Conservation (phyloP, 768 basidiomycete genomes). For the Boletus coccyginus region DNA sequence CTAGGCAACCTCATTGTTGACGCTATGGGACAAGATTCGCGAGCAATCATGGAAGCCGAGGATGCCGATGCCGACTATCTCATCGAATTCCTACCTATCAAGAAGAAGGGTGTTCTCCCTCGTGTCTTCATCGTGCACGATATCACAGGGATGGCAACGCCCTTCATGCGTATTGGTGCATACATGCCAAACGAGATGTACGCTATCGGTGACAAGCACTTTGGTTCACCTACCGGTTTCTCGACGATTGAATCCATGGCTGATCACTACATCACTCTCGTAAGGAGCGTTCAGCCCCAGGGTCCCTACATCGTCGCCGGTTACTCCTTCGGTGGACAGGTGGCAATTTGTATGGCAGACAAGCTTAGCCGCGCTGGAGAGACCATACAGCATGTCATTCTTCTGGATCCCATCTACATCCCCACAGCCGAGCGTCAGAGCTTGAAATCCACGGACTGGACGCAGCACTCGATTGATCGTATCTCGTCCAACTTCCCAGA, state of each 20-base stretch:
- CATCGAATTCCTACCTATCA: conserved; percentile 29
- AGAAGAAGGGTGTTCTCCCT: conserved; percentile 29
- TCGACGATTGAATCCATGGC: conserved; percentile 30
- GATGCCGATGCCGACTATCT: conserved; percentile 30
- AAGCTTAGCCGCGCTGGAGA: conserved; percentile 25
- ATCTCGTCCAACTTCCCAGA: conserved; percentile 32
- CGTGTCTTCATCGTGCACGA: conserved; percentile 31
- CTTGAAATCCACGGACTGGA: conserved; percentile 32
- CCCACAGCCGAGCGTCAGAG: conserved; percentile 26
- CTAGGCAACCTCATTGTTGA: conserved; percentile 26
- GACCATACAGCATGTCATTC: conserved; percentile 22
- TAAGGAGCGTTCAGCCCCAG: conserved; percentile 23
- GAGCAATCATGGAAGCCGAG: conserved; percentile 30
- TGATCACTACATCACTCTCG: conserved; percentile 31
- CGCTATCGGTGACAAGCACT: conserved; percentile 32
- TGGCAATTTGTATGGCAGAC: conserved; percentile 28
- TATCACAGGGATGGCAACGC: conserved; percentile 32
- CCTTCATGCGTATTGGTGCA: conserved; percentile 32
- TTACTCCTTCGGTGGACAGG: conserved; percentile 30
- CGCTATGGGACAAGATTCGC: conserved; percentile 27
- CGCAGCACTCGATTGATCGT: conserved; percentile 28
- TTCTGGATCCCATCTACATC: conserved; percentile 32
- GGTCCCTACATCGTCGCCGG: conserved; percentile 28
- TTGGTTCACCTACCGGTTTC: conserved; percentile 29
- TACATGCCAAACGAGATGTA: conserved; percentile 34